Percentiles rank a stretch among this genome's conserved stretches.
Conservation (phyloP, 148 eudicot species). For the Drosera capensis region DNA sequence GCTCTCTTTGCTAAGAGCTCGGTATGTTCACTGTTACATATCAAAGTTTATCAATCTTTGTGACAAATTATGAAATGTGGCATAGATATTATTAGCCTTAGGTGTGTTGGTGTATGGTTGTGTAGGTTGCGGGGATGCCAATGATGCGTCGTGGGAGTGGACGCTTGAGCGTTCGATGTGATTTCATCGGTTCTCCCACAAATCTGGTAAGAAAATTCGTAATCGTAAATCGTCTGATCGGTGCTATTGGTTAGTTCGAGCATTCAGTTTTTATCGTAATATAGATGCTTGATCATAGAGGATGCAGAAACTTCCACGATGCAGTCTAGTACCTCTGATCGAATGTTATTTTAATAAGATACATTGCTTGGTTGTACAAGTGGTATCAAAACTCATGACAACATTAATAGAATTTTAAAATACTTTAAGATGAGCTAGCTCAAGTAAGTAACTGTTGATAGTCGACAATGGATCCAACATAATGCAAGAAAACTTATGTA, state of each 20-base stretch:
- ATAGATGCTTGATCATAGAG: no score
- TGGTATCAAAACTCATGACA: background rate
- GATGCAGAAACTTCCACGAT: background rate
- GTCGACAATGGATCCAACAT: no score
- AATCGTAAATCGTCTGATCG: background rate
- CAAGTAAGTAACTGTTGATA: background rate
- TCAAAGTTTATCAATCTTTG: background rate
- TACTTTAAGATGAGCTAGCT: no score
- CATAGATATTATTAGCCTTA: background rate
- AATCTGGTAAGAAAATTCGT: conserved; percentile 44
- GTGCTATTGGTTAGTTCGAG: background rate
- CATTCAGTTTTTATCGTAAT: background rate
- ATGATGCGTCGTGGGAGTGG: conserved; percentile 42
- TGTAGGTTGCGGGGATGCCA: conserved; percentile 49
- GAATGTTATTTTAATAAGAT: no score
- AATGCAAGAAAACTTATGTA: background rate
- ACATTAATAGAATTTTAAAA: background rate
- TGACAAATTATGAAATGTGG: background rate
- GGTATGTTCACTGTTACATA: conserved; percentile 37
- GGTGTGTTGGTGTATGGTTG: background rate
- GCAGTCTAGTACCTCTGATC: no score
- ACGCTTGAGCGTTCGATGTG: conserved; percentile 75
- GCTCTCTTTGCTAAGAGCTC: conserved; percentile 29
- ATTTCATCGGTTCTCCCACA: conserved; percentile 88
- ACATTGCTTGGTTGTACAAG: no score